Evolutionary conservation across 345 rosid genomes (phyloP).

Genomic region (Populus ilicifolia): DNA sequence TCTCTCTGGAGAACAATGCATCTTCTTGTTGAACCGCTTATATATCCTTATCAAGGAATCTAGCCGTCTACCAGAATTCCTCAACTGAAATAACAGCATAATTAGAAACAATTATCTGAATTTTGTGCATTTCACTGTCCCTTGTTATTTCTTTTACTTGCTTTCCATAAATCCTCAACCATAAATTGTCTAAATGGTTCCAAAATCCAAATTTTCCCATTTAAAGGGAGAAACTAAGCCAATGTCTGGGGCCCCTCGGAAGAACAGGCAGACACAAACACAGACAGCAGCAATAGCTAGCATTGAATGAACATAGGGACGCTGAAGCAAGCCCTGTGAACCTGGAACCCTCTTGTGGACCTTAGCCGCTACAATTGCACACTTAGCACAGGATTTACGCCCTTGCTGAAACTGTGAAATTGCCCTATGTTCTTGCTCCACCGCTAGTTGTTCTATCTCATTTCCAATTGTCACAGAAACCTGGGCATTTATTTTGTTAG

Average conservation of each 20-base stretch:
- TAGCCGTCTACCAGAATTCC: not conserved
- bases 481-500: conserved; percentile 64
- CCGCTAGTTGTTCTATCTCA: conserved; percentile 35
- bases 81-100: not conserved
- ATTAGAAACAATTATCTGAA: not conserved
- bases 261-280: conserved; percentile 82
- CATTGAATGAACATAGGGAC: conserved; percentile 74
- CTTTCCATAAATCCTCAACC: not conserved
- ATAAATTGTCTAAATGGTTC: conserved; percentile 43
- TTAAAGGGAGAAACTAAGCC: conserved; percentile 60
- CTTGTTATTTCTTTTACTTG: not conserved
- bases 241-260: conserved; percentile 61
- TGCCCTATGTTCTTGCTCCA: conserved; percentile 12
- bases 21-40: not conserved
- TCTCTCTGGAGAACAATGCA: not conserved
- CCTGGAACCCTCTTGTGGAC: conserved; percentile 41
- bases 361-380: conserved; percentile 52
- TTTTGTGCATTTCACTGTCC: not conserved
- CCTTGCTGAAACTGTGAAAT: conserved; percentile 18
- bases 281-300: conserved; percentile 87
- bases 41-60: not conserved
- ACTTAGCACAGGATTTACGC: conserved; percentile 48
- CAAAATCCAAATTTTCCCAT: conserved; percentile 75
- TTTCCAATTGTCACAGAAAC: conserved; percentile 53
- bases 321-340: conserved; percentile 62